Base-by-base conservation (phyloP, 306 rosid species). In the Cucumis sativus region DNA sequence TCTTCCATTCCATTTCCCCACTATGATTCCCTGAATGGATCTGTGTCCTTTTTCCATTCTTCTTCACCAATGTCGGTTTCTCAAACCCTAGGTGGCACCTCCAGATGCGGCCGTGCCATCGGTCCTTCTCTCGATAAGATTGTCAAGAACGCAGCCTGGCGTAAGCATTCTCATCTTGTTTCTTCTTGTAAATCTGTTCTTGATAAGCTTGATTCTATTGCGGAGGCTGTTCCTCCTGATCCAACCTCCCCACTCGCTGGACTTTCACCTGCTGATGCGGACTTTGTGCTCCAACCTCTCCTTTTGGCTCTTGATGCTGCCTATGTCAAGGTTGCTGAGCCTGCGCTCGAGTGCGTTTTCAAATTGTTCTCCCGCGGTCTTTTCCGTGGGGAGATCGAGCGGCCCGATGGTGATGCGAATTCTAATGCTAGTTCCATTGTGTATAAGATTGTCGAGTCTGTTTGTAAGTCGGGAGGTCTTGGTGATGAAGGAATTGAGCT, bases 91-190 rank as follows among this genome's bases (percentile, higher is more conserved):
- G 97, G 97, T 72, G 99, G 99, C 9, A 49, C 87, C 8, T 90
- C 99, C 47, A 89, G 99, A 12, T 88, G 96, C 80, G 99, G 99
- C 65, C 90, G 97, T 28, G 86, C 88, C 28, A 76, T 95, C 10
- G 98, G 99, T 40, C 98, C 99, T 40, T 92, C 98, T 4, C 89
- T 96, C 7, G 99, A 96, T 79, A 96, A 96, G 87, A 91, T 96
- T 81, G 87, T 96, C 17, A 96, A 96, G 82, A 96, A 96, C 84
- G 98, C 98, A 5, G 98, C 98, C 2, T 96, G 99, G 99, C 95
- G 99, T 28, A 96, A 96, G 88, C 99, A 96, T 84, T 92, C 98
- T 25, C 91, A 89, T 54, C 91, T 96, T 63, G 99, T 96, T 77
- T 89, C 99, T 72, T 67, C 93, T 80, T 91, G 97, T 86, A 96